phyloP scores from a whole-genome alignment of 768 basidiomycete genomes.

The Suillus tomentosus region DNA sequence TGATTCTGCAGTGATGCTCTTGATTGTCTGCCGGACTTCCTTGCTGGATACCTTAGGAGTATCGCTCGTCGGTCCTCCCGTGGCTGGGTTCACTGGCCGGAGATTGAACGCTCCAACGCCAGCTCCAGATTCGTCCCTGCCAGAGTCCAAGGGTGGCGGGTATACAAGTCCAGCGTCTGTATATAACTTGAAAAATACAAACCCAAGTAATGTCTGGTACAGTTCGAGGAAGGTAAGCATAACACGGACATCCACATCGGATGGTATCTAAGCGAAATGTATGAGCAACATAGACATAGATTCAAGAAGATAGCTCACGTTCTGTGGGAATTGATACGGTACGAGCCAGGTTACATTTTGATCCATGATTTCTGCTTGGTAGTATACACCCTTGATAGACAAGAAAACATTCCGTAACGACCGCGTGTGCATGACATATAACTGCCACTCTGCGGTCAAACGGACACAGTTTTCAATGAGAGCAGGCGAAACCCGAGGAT shows the following conservation, averaged over 20 bases:
- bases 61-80: slow-evolving; percentile 20
- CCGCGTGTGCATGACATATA: slow-evolving; percentile 88
- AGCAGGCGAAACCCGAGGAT: slow-evolving; percentile 74
- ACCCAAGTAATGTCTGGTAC: slow-evolving; percentile 94
- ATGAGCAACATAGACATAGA: slow-evolving; percentile 13
- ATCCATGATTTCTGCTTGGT: slow-evolving; percentile 93
- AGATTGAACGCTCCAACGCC: slow-evolving; percentile 88
- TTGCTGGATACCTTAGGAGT: slow-evolving; percentile 52
- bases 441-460: slow-evolving; percentile 93
- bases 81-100: slow-evolving; percentile 45
- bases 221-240: slow-evolving; percentile 98
- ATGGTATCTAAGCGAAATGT: slow-evolving; percentile 64
- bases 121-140: slow-evolving; percentile 82
- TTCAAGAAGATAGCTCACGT: slow-evolving; percentile 47
- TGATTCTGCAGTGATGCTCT: slow-evolving; percentile 39
- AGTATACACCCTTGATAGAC: slow-evolving; percentile 97
- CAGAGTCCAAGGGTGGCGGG: slow-evolving; percentile 86
- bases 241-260: slow-evolving; percentile 96
- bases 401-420: slow-evolving; percentile 90
- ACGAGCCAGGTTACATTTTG: slow-evolving; percentile 95
- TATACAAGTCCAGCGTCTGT: slow-evolving; percentile 91
- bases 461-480: slow-evolving; percentile 90
- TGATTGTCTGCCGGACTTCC: slow-evolving; percentile 52
- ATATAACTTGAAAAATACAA: slow-evolving; percentile 97
- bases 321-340: slow-evolving; percentile 96